Base-by-base conservation (phyloP, 768 basidiomycete species). In the Termitomyces sp. region DNA sequence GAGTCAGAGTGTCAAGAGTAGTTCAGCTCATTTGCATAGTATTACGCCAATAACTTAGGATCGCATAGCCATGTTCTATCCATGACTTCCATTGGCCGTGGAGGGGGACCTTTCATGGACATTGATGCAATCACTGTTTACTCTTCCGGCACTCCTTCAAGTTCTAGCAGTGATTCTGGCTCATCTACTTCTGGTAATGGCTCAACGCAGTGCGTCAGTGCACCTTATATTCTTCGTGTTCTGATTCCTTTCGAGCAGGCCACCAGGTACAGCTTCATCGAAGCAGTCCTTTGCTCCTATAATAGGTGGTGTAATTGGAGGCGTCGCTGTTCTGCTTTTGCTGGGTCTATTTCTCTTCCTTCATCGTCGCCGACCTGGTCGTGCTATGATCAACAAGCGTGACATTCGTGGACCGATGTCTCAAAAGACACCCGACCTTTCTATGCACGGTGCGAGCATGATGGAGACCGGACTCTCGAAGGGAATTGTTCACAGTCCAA, bases 71-170 rank as follows among this genome's bases (percentile, higher is more conserved):
- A 84, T 63, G 73, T 67, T 20, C 59, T 84, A 22, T 73, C 70
- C 1, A 62, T 83, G 38, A 70, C 78, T 46, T 70, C 75, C 44
- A 65, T 74, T 60, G 65, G 73, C 32, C 63, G 4, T 28, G 28
- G 63, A 12, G 70, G 69, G 16, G 74, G 75, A 1, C 74, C 73
- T 12, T 81, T 78, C 64, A 71, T 83, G 49, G 81, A 84, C 65
- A 55, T 82, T 35, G 81, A 83, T 61, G 71, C 74, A 15, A 71
- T 83, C 24, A 68, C 66, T 12, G 73, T 81, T 11, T 79, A 72
- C 65, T 28, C 28, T 28, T 28, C 28, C 28, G 28, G 28, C 28
- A 28, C 28, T 28, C 4, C 28, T 28, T 28, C 4, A 2, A 28
- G 28, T 28, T 28, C 4, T 28, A 28, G 28, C 28, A 28, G 28